Base-by-base conservation (phyloP, 495 filamentous ascomycete species). In the Penicillium parvum region DNA sequence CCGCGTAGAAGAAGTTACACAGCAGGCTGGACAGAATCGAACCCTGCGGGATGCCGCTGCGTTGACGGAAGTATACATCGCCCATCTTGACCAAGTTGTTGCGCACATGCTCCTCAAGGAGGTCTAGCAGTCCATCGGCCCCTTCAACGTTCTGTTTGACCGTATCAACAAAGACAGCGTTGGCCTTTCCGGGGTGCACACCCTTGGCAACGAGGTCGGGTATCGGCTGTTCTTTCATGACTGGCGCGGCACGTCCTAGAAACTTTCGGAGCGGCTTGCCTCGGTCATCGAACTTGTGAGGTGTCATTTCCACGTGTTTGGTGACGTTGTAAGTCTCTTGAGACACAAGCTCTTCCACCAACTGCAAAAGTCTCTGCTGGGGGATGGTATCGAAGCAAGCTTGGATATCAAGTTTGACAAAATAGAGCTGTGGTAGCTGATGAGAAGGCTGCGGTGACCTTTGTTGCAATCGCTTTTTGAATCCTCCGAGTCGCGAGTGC, bases 321-420 rank as follows among this genome's bases (percentile, higher is more conserved):
- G 73, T 68, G 19, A 91, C 72, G n/a, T 75, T 71, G 58, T 97
- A 98, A 15, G 71, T 65, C 3, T 78, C 64, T 43, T 85, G 74
- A 5, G 76, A 74, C 12, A 85, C 71, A 14, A 96, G 69, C 2
- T 67, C 63, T 12, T 77, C 63, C 33, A 94, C 74, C 11, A 96
- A 60, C 16, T 60, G 49, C 37, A 97, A 52, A n/a, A 96, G 66
- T 3, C 73, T 73, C 26, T 73, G 54, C 53, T 97, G 94, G 0
- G 92, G 92, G 33, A 98, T 96, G 0, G 87, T 95, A 58, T 98
- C 92, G 59, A 96, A 98, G 40, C 92, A 95, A 7, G 88, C 78
- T 60, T 88, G 74, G 19, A 96, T 88, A 60, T 98, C 92, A 10
- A 95, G 69, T 61, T 97, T 98, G 28, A 84, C 90, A 53, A 97